Base-by-base conservation (phyloP, 208 protist genomes). In the Strigomonas culicis region DNA sequence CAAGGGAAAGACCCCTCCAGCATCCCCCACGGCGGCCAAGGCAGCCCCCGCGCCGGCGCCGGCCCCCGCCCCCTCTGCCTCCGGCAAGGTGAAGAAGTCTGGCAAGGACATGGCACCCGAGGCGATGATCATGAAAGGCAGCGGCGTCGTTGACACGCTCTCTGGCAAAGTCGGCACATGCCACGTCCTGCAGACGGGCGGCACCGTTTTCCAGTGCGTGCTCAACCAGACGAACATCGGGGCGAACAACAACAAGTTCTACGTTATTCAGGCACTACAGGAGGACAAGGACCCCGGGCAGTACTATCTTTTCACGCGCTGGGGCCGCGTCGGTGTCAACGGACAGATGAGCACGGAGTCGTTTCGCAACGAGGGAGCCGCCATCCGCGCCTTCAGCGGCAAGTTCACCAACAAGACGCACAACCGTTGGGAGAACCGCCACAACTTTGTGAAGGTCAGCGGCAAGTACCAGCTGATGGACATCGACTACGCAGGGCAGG, bases 241-340 rank as follows among this genome's bases (percentile, higher is more conserved):
- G 25, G 31, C 53, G 25, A 94, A 93, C 73, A 95, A 91, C 58
- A 96, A 94, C 67, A 93, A 93, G 66, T 94, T 86, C 67, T 95
- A 93, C 69, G 64, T 93, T n/a, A 62, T 95, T 22, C 88, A 97
- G 74, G 70, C 93, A 0, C 68, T 97, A 24, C 66, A 93, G 70
- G 72, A 81, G 2, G 85, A 93, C 55, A 68, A 79, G 2, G 82
- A 92, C 55, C 17, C 10, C 51, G 24, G 51, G 6, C 15, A 49
- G 7, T 90, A 74, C 36, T 83, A 80, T 60, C 46, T 90, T 56
- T 95, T 86, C 65, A 90, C 84, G 6, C 80, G 84, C 4, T 93
- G 86, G 84, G 92, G 85, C 39, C 74, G 88, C 22, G 81, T 94
- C n/a, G 91, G 88, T 15, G 68, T 80, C 11, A 62, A 60, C 36